Base-by-base conservation (phyloP, 2,329 filamentous ascomycete genomes). In the Aspergillus neoniger region DNA sequence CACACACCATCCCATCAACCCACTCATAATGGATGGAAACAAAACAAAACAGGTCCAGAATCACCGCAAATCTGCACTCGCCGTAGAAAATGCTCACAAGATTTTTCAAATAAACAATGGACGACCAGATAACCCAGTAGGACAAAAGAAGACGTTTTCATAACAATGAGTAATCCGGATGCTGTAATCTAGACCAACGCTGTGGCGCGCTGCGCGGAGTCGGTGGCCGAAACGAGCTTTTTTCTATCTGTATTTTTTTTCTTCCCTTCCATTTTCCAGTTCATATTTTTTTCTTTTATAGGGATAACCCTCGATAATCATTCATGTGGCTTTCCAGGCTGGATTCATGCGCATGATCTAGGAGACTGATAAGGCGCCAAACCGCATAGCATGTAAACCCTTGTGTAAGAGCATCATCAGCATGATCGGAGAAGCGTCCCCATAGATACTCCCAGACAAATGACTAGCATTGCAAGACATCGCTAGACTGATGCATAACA, bases 1-100 rank as follows among this genome's bases (percentile, higher is more conserved):
- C 70, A 66, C 72, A 65, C 70, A 66, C 72, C 69, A 71, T 69
- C 67, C 72, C 69, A 67, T 71, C 72, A 69, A 63, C 67, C 71
- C 70, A 71, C 68, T 71, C 70, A 70, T 70, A 68, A 70, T 67
- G 68, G 66, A 64, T 65, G 61, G 63, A 67, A 62, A 69, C 54
- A 62, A 66, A 68, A 57, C 65, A 67, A 70, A 63, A 66, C 64
- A 62, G 62, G 66, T 64, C 59, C 57, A 63, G 65, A 59, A 66
- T 62, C 70, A 68, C 66, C 70, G 67, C 68, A 71, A 67, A 69
- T 65, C 69, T 65, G 67, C 69, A 71, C 69, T 72, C 67, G 67
- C 69, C 69, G 67, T 64, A 63, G 61, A 65, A 69, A 70, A 68
- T 68, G 66, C 66, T 66, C 62, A 63, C 62, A 65, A 59, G 59